Conservation (phyloP, 306 rosid species). For the Vigna reflexopilosa region DNA sequence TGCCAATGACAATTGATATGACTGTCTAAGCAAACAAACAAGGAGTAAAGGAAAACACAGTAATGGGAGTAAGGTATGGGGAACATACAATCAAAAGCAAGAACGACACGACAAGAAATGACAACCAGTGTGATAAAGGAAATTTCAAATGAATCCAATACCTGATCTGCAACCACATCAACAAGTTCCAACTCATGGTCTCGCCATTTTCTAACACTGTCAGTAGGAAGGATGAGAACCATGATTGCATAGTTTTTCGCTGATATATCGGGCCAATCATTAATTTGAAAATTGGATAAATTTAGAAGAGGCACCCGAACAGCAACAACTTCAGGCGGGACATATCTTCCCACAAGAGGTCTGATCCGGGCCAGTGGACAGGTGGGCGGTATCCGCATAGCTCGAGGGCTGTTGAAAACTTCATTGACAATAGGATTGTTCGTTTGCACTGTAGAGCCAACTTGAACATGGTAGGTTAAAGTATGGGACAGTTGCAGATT, state of each 20-base stretch:
- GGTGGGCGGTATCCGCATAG: conserved; percentile 68
- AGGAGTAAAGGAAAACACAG: neutral
- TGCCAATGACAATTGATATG: conserved; percentile 14
- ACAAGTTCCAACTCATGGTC: conserved; percentile 91
- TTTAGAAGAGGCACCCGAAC: conserved; percentile 85
- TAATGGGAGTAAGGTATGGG: conserved; percentile 3
- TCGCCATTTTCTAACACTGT: conserved; percentile 84
- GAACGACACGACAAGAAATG: conserved; percentile 8
- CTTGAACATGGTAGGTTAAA: conserved; percentile 69
- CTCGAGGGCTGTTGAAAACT: conserved; percentile 75
- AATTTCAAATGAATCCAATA: conserved; percentile 65
- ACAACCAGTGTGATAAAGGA: conserved; percentile 29
- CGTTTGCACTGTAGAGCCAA: conserved; percentile 72
- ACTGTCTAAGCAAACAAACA: conserved; percentile 23
- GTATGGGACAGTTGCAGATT: conserved; percentile 83
- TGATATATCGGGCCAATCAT: conserved; percentile 84
- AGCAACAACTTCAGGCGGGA: conserved; percentile 88
- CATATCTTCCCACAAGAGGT: conserved; percentile 73
- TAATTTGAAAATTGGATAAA: conserved; percentile 82
- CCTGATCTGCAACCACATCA: conserved; percentile 97
- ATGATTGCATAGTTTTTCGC: conserved; percentile 84
- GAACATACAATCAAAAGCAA: neutral
- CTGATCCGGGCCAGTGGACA: conserved; percentile 82
- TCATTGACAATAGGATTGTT: conserved; percentile 75
- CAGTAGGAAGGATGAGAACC: conserved; percentile 93